A percentile compares a stretch with the other conserved stretches of the same genome.
phyloP scores from a whole-genome alignment of 2,329 filamentous ascomycete genomes.

The Metarhizium album region DNA sequence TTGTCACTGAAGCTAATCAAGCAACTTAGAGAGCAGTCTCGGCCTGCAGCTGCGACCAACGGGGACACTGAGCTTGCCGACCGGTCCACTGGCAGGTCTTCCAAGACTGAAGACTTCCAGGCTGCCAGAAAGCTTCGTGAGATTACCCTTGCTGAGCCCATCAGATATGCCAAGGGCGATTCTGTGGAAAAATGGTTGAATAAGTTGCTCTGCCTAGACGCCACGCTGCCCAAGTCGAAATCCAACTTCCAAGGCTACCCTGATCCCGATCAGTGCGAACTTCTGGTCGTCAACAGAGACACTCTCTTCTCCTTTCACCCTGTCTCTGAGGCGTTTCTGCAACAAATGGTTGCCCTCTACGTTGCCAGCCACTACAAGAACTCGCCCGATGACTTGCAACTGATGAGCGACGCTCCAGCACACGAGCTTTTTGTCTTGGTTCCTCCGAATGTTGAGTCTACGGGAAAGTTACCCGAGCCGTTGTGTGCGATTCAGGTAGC shows the following conservation, averaged over 20 bases:
- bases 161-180: conserved; percentile 86
- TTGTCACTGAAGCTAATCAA: conserved; percentile 94
- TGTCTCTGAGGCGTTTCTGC: conserved; percentile 91
- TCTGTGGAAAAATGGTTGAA: conserved; percentile 95
- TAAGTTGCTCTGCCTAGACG: conserved; percentile 83
- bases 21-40: conserved; percentile 87
- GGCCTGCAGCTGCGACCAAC: conserved; percentile 45
- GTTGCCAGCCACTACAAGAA: conserved; percentile 98
- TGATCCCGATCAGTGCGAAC: conserved; percentile 81
- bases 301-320: conserved; percentile 97
- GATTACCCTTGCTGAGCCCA: conserved; percentile 87
- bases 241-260: conserved; percentile 68
- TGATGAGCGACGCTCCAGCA: conserved; percentile 95
- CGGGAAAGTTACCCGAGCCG: conserved; percentile 76
- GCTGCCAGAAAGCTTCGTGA: conserved; percentile 77
- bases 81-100: conserved; percentile 62
- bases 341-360: conserved; percentile 96
- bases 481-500: conserved; percentile 92
- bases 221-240: conserved; percentile 71
- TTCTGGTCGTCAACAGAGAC: conserved; percentile 90
- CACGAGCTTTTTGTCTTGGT: conserved; percentile 94
- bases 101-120: conserved; percentile 51
- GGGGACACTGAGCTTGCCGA: conserved; percentile 61
- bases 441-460: conserved; percentile 68
- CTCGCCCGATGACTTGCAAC: conserved; percentile 91